Evolutionary conservation across 78 protist species (phyloP), one percentile per base, ranked within the genome.

Genomic region (Isochrysis galbana): DNA sequence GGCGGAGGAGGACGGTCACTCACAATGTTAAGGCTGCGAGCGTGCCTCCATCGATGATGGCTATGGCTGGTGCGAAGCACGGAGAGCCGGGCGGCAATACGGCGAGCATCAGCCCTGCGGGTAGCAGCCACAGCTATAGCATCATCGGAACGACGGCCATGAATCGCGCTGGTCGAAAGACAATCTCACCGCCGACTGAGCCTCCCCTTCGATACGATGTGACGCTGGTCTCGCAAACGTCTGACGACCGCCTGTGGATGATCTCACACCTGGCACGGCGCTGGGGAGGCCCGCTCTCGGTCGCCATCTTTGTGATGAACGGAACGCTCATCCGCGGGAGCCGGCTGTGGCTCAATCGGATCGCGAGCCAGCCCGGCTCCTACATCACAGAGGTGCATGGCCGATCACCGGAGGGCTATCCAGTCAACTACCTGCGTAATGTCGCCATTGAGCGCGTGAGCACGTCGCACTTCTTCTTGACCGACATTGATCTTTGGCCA

Each of bases 231-330:
- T 72, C 82, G 41, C 82, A 72, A 42, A 72, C 82, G 44, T 3
- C n/a, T 2, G 44, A 72, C n/a, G 82, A 72, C 36, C 82, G 82
- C 82, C 29, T 36, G 44, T 72, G 82, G 82, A 72, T 72, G 82
- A 17, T 72, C 44, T 11, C 1, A 14, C 44, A 36, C 44, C 42
- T 72, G 82, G 21, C 17, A 22, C 10, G 36, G 36, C 82, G 82
- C 25, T 72, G 82, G 82, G 44, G 36, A 21, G 82, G 82, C 23
- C 44, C 82, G 44, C 4, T 72, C 82, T 17, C 82, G 17, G 36
- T 72, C 82, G 44, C 44, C 44, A 26, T 72, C 44, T n/a, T 21
- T 42, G 41, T n/a, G 29, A 17, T 17, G 32, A 23, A 26, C 10
- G 44, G 17, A 17, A 11, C 29, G 26, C 25, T 19, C 82, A 72